Percentiles rank a stretch among this genome's conserved stretches.
Conservation (phyloP, 139 green algal species). For the Desmodesmus armatus region DNA sequence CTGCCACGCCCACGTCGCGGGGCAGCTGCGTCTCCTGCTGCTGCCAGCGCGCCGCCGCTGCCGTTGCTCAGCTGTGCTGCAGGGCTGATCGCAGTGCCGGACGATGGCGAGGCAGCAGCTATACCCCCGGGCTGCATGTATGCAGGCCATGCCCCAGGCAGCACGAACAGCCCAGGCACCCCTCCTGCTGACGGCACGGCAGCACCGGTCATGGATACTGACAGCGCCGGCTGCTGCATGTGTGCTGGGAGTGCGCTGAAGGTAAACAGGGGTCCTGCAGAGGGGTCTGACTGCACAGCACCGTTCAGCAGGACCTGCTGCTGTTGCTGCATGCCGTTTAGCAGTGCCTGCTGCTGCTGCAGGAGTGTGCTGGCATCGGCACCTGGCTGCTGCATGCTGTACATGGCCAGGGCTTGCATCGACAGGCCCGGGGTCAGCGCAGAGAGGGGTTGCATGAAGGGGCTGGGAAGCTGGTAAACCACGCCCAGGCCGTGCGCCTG, state of each 20-base stretch:
- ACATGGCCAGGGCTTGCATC: too few relatives aligned
- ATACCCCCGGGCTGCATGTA: too few relatives aligned
- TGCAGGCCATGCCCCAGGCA: too few relatives aligned
- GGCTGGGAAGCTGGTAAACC: not conserved
- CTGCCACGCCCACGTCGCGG: slow-evolving; percentile 1
- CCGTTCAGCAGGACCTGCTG: not conserved
- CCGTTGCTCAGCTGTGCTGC: slow-evolving; percentile 9
- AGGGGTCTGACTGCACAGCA: not conserved
- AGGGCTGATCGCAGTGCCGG: not conserved
- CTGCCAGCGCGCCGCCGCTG: not conserved
- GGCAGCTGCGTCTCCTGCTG: not conserved
- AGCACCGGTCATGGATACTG: not conserved
- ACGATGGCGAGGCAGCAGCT: too few relatives aligned
- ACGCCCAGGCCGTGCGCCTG: not conserved
- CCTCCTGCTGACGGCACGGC: not conserved
- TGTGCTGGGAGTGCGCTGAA: not conserved
- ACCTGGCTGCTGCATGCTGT: too few relatives aligned
- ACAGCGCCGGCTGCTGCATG: not conserved
- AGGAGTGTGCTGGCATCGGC: not conserved
- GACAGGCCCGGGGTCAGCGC: too few relatives aligned
- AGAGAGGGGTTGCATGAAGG: not conserved
- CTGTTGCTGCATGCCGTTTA: not conserved
- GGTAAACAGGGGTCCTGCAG: not conserved
- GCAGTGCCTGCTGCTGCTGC: slow-evolving; percentile 8
- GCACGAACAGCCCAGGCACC: not conserved